A percentile compares a stretch with the other conserved stretches of the same genome.
phyloP scores from a whole-genome alignment of 495 filamentous ascomycete genomes.

The Trichoderma erinaceum region DNA sequence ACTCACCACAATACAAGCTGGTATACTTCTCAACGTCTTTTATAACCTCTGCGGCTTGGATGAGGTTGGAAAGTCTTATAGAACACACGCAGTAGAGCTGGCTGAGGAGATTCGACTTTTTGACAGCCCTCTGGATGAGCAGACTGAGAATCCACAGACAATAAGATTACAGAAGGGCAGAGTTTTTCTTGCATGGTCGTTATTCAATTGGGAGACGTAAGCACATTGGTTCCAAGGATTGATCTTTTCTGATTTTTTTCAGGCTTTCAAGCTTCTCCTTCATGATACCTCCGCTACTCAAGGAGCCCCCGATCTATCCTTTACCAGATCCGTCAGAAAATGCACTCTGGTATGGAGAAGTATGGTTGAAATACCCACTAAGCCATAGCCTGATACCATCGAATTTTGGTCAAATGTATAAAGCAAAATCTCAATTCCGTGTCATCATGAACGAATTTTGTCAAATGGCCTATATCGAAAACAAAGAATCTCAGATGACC shows the following conservation, averaged over 20 bases:
- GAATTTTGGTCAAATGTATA: not conserved
- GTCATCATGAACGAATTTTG: not conserved
- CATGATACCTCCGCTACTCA: not conserved
- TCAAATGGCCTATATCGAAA: not conserved
- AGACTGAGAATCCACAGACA: not conserved
- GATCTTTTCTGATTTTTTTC: not conserved
- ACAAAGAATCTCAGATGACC: not conserved
- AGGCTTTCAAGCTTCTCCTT: not conserved
- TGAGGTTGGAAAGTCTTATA: conserved; percentile 18
- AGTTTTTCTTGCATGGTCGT: conserved; percentile 24
- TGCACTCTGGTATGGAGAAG: not conserved
- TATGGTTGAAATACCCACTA: not conserved
- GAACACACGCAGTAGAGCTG: not conserved
- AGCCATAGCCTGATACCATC: not conserved
- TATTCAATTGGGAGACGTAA: conserved; percentile 26
- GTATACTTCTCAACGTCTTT: conserved; percentile 5
- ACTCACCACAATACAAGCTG: not conserved
- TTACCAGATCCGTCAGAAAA: not conserved
- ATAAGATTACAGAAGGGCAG: conserved; percentile 17
- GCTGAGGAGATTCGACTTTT: not conserved
- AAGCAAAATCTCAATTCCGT: not conserved
- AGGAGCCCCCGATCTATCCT: not conserved
- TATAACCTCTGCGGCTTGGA: conserved; percentile 23
- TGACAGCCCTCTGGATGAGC: not conserved
- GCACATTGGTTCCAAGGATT: conserved; percentile 15